Percentiles rank a stretch among this genome's conserved stretches.
These are phyloP conservation scores for Candida glucosophila DNA, from an alignment of 1,139 yeast species.

Conservation along the genomic window DNA sequence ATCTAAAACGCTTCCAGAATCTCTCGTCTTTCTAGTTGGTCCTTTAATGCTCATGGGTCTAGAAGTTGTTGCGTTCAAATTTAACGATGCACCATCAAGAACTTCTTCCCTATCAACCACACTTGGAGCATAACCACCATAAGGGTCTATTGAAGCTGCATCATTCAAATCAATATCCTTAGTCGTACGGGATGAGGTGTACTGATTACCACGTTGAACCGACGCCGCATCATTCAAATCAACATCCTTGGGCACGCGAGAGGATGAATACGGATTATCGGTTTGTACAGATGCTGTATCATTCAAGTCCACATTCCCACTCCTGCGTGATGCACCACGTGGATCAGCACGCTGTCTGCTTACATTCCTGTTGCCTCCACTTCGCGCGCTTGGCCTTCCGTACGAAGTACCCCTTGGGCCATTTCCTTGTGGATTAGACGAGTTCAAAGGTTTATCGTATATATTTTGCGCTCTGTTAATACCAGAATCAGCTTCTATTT, in stretches of 20 bases:
- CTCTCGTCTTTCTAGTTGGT: slow-evolving; percentile 13
- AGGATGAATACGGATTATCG: slow-evolving; percentile 2
- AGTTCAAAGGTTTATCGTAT: too few relatives aligned
- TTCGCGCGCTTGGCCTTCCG: too few relatives aligned
- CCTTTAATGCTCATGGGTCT: slow-evolving; percentile 22
- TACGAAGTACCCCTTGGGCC: too few relatives aligned
- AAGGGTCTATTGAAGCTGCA: too few relatives aligned
- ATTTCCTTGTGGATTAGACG: too few relatives aligned
- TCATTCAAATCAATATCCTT: too few relatives aligned
- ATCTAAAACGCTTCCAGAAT: slow-evolving; percentile 21
- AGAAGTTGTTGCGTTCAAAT: slow-evolving; percentile 35
- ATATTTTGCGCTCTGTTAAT: too few relatives aligned
- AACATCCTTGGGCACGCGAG: background rate
- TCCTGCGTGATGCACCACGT: background rate
- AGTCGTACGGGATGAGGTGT: background rate
- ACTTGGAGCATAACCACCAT: too few relatives aligned
- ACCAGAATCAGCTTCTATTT: slow-evolving; percentile 1
- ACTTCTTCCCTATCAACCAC: slow-evolving; percentile 3
- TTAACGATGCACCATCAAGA: slow-evolving; percentile 25
- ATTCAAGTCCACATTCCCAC: too few relatives aligned
- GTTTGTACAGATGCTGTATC: slow-evolving; percentile 3
- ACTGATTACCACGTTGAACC: slow-evolving; percentile 1
- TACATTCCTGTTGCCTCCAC: too few relatives aligned
- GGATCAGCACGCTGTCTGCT: too few relatives aligned
- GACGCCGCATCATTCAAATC: too few relatives aligned